These are phyloP conservation scores for Kockiozyma suomiensis DNA, from an alignment of 805 yeast species.

Conservation along the genomic window DNA sequence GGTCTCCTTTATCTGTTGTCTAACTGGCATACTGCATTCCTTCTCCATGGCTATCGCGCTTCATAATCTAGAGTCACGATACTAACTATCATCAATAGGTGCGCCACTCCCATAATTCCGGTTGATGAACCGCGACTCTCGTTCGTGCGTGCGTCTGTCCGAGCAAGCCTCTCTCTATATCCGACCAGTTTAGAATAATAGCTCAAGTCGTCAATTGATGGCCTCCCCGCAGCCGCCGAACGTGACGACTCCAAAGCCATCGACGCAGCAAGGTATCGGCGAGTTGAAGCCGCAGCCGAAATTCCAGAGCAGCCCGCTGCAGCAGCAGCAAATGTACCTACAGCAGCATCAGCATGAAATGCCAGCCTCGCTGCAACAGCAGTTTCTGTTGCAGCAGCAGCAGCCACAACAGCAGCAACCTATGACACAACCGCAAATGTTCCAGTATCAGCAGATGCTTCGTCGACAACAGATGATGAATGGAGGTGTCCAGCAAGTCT, in stretches of 20 bases:
- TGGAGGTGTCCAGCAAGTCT: slow-evolving; percentile 2
- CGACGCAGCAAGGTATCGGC: background rate
- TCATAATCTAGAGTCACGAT: too few relatives aligned
- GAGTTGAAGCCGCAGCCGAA: background rate
- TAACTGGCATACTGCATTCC: too few relatives aligned
- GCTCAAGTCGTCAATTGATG: too few relatives aligned
- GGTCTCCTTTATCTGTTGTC: too few relatives aligned
- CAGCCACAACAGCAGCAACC: slow-evolving; percentile 19
- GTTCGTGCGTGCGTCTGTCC: too few relatives aligned
- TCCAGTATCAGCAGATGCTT: slow-evolving; percentile 13
- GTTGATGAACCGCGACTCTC: too few relatives aligned
- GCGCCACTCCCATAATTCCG: too few relatives aligned
- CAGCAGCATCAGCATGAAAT: slow-evolving; percentile 19
- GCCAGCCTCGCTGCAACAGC: slow-evolving; percentile 18
- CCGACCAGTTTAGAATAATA: too few relatives aligned
- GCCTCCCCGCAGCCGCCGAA: slow-evolving; percentile 22
- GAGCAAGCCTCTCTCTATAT: too few relatives aligned
- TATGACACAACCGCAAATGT: slow-evolving; percentile 5
- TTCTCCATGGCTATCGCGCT: too few relatives aligned
- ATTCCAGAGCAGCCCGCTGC: background rate
- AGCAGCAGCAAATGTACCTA: slow-evolving; percentile 15
- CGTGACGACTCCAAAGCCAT: slow-evolving; percentile 8
- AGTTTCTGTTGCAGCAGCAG: slow-evolving; percentile 1
- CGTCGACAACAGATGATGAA: slow-evolving; percentile 21
- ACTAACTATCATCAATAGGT: too few relatives aligned